Base-by-base conservation (phyloP, 306 rosid genomes). In the Cucumis cinereus region DNA sequence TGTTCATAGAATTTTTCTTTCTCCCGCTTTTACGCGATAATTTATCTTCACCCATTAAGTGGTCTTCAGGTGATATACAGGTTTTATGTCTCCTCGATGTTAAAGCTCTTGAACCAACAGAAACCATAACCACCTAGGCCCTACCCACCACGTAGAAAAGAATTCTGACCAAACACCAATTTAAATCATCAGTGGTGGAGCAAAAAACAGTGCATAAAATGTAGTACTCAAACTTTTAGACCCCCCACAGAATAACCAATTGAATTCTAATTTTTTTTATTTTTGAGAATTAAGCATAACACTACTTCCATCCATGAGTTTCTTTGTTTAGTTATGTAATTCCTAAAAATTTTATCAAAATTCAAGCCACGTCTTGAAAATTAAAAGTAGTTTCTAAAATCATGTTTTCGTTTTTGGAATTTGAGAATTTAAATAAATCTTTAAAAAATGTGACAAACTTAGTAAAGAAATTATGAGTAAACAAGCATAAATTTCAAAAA, bases 71-170 rank as follows among this genome's bases (percentile, higher is more conserved):
- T 52, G 76, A 73, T 52, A 71, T 56, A 72, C 74, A 74, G 23
- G 68, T 20, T 74, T 79, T 77, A 8, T 14, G 70, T 66, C 82
- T 47, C 72, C 82, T 79, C 28, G 75, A 80, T 15, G 87, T 63
- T 74, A 88, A 78, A 62, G 89, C 84, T 82, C 84, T 84, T 61
- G 85, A 90, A 82, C 89, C 88, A 73, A 84, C 49, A 62, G 83
- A 79, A 77, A 87, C 91, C 90, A 86, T 82, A 77, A 64, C 77
- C 68, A 56, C 30, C 75, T 33, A 16, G 55, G 81, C 77, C 43
- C 75, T n/a, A 8, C 40, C 81, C 74, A 78, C 79, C 52, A 59
- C 8, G 23, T 49, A 24, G 24, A 71, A 47, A 71, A 71, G n/a
- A 71, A 8, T 4, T 47, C 41, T 17, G 13, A 70, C 75, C 36